Conservation (phyloP, 495 filamentous ascomycete genomes). For the Staphylotrichum longicolle region DNA sequence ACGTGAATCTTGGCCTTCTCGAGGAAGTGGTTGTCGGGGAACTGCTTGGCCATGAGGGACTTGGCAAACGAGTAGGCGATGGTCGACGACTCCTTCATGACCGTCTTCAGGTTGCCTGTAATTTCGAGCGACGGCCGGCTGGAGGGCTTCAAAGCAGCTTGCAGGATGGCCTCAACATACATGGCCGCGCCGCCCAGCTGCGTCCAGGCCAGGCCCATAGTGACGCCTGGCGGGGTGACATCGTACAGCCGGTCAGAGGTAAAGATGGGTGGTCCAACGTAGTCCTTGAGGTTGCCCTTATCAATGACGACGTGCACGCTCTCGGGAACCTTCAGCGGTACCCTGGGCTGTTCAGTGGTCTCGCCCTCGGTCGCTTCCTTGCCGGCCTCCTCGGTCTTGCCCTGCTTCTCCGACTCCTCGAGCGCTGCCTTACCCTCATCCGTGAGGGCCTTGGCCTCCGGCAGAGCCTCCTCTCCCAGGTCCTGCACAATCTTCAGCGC, state of each 20-base stretch:
- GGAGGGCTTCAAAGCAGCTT: slow-evolving; percentile 66
- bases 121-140: slow-evolving; percentile 79
- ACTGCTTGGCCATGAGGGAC: slow-evolving; percentile 76
- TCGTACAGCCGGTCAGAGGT: slow-evolving; percentile 96
- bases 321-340: slow-evolving; percentile 82
- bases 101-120: slow-evolving; percentile 90
- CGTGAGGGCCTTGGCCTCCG: slow-evolving; percentile 80
- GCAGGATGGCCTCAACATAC: slow-evolving; percentile 95
- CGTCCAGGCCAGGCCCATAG: slow-evolving; percentile 99
- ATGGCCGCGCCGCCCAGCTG: slow-evolving; percentile 93
- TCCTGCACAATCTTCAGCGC: slow-evolving; percentile 97
- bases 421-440: slow-evolving; percentile 83
- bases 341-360: slow-evolving; percentile 64
- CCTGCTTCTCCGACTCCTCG: slow-evolving; percentile 51
- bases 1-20: slow-evolving; percentile 94
- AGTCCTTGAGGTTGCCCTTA: slow-evolving; percentile 92
- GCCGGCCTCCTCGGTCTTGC: slow-evolving; percentile 20
- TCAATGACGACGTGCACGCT: slow-evolving; percentile 81
- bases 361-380: slow-evolving; percentile 32
- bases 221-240: slow-evolving; percentile 89
- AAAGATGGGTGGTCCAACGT: slow-evolving; percentile 93
- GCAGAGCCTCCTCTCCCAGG: slow-evolving; percentile 78
- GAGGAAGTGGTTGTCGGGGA: slow-evolving; percentile 89
- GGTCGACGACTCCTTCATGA: slow-evolving; percentile 95
- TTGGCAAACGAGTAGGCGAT: slow-evolving; percentile 98